These are phyloP conservation scores for Trichoderma simmonsii DNA, from an alignment of 2,329 filamentous ascomycete genomes.

Conservation along the genomic window DNA sequence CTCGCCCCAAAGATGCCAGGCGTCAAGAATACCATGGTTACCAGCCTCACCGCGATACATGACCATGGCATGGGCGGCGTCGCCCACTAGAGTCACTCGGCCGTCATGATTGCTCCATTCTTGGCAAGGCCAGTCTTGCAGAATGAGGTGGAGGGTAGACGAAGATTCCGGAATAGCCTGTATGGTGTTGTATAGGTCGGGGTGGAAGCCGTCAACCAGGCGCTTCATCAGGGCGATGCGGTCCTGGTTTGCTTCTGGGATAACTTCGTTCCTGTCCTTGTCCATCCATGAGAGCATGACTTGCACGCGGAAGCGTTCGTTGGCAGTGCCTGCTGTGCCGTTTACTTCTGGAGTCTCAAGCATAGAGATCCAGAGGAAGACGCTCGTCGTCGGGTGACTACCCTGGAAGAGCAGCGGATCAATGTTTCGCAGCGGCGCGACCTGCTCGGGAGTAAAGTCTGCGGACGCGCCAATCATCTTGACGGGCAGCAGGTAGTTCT, in stretches of 20 bases:
- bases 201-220: conserved; percentile 32
- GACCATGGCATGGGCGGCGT: conserved; percentile 58
- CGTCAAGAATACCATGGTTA: conserved; percentile 42
- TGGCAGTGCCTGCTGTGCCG: conserved; percentile 31
- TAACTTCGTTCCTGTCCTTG: conserved; percentile 30
- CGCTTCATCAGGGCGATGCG: conserved; percentile 41
- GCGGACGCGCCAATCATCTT: conserved; percentile 38
- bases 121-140: conserved; percentile 37
- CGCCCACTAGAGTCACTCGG: conserved; percentile 48
- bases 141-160: conserved; percentile 34
- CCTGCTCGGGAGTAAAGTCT: conserved; percentile 37
- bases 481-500: conserved; percentile 36
- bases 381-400: conserved; percentile 47
- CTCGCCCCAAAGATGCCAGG: conserved; percentile 29
- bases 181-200: conserved; percentile 41
- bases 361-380: conserved; percentile 49
- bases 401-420: conserved; percentile 56
- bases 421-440: conserved; percentile 41
- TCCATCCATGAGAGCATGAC: conserved; percentile 47
- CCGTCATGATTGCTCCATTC: conserved; percentile 43
- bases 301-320: conserved; percentile 40
- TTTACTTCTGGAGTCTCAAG: conserved; percentile 41
- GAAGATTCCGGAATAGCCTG: conserved; percentile 42
- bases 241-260: conserved; percentile 31
- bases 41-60: conserved; percentile 46